Evolutionary conservation across 75 land plant species (phyloP), one percentile per base, ranked within the genome.

Genomic region (Pinus taeda): DNA sequence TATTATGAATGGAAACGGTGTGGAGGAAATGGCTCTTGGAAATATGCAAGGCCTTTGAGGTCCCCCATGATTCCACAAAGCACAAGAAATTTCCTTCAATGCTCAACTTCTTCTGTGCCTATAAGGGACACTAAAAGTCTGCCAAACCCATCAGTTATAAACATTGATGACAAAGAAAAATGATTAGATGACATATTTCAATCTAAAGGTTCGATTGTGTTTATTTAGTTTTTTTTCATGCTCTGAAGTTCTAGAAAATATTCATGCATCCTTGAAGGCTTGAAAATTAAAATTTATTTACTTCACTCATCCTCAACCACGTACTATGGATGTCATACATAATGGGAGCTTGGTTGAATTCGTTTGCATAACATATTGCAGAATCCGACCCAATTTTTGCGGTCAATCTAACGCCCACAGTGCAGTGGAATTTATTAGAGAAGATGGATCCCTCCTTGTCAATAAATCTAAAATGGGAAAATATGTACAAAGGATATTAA

Each of bases 21-120:
- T 56, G 82, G 84, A 14, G 92, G 81, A 59, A 84, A 78, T 74
- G 88, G 91, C 36, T 55, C 60, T 60, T 80, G 82, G 81, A 95
- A 87, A 62, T 63, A 62, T 21, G 64, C 64, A 3, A 83, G 78
- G 9, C 42, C 62, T 22, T 62, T 45, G 60, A 74, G 71, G 75
- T 85, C 93, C 6, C 93, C 93, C 0, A 9, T 85, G 69, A 61
- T 81, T 74, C 14, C 80, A 14, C 59, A 75, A 59, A 79, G 80
- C 11, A 64, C 78, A 24, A 59, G 77, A 15, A 79, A 58, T 70
- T 69, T 33, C 15, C 74, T 57, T 67, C 71, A 67, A 67, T 8
- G 11, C 13, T 18, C 42, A 30, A 6, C 71, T 66, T 15, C 70
- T 67, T 67, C 49, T 67, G 20, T 7, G 39, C 7, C 33, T 67